These are phyloP conservation scores for Aspergillus novoparasiticus DNA, from an alignment of 2,329 filamentous ascomycete genomes.

Conservation along the genomic window DNA sequence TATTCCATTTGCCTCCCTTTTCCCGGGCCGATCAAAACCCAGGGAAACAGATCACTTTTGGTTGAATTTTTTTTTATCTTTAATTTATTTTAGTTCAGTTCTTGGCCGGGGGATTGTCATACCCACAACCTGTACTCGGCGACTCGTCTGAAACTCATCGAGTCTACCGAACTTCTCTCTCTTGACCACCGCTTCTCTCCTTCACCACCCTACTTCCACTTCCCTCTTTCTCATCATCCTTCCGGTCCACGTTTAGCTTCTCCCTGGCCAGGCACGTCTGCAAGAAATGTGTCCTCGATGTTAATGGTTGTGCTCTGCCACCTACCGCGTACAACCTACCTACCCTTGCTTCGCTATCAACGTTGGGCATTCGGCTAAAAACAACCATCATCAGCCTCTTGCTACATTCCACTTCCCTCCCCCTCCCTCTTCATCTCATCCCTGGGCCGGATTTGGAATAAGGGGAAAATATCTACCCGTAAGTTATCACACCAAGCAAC, in stretches of 20 bases:
- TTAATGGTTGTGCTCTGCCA: conserved; percentile 25
- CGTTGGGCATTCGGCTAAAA: conserved; percentile 24
- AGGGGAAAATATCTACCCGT: conserved; percentile 6
- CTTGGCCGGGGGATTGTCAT: conserved; percentile 19
- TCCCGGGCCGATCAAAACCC: conserved; percentile 6
- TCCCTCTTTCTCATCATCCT: conserved; percentile 14
- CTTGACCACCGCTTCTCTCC: conserved; percentile 10
- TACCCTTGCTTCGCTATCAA: conserved; percentile 28
- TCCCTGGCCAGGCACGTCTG: conserved; percentile 10
- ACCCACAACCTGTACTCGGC: conserved; percentile 10
- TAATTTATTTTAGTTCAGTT: conserved; percentile 20
- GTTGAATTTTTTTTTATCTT: background rate
- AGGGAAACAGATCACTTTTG: background rate
- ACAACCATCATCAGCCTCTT: conserved; percentile 18
- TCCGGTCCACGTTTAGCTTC: conserved; percentile 6
- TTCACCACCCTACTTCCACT: conserved; percentile 21
- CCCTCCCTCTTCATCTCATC: conserved; percentile 19
- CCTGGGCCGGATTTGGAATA: conserved; percentile 13
- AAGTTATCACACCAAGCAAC: conserved; percentile 4
- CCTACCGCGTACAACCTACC: conserved; percentile 21
- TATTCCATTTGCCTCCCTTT: background rate
- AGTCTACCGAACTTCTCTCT: conserved; percentile 17
- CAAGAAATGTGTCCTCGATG: conserved; percentile 23
- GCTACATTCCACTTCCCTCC: conserved; percentile 17
- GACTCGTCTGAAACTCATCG: conserved; percentile 21